Evolutionary conservation across 805 yeast genomes (phyloP).

Genomic region (Myxozyma monticola): DNA sequence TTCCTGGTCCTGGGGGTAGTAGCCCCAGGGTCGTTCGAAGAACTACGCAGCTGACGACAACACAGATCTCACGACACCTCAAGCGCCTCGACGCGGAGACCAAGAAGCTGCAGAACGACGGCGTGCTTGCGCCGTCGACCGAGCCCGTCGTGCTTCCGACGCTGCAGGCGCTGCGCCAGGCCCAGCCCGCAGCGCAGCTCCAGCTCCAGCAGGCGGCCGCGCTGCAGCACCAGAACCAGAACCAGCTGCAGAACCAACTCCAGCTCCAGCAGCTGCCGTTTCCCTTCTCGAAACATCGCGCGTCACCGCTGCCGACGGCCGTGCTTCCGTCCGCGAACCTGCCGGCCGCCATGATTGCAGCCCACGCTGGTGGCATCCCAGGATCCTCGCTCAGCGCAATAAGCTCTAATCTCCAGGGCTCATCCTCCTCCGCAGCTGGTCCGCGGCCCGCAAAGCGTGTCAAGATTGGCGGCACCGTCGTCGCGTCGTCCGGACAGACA

Average conservation of each 20-base stretch:
- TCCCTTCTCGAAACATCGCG: too few species aligned
- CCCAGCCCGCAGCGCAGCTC: constrained; percentile 4
- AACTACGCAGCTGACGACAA: too few species aligned
- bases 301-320: too few species aligned
- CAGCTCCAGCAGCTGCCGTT: constrained; percentile 5
- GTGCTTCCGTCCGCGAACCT: too few species aligned
- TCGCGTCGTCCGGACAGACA: too few species aligned
- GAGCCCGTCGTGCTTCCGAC: constrained; percentile 19
- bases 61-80: constrained; percentile 67
- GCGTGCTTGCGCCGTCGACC: constrained; percentile 56
- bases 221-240: constrained; percentile 2
- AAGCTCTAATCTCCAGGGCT: too few species aligned
- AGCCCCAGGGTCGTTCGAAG: too few species aligned
- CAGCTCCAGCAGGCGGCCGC: constrained; percentile 9
- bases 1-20: neutral
- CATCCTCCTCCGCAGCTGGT: too few species aligned
- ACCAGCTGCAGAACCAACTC: constrained; percentile 1
- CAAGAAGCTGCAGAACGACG: constrained; percentile 73
- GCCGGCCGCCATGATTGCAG: constrained; percentile 3
- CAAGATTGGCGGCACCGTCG: too few species aligned
- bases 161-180: constrained; percentile 8
- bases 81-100: constrained; percentile 72
- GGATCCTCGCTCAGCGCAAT: too few species aligned
- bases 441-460: neutral
- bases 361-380: too few species aligned